Conservation (phyloP, 2,329 filamentous ascomycete species). For the Hypoxylon sp. region DNA sequence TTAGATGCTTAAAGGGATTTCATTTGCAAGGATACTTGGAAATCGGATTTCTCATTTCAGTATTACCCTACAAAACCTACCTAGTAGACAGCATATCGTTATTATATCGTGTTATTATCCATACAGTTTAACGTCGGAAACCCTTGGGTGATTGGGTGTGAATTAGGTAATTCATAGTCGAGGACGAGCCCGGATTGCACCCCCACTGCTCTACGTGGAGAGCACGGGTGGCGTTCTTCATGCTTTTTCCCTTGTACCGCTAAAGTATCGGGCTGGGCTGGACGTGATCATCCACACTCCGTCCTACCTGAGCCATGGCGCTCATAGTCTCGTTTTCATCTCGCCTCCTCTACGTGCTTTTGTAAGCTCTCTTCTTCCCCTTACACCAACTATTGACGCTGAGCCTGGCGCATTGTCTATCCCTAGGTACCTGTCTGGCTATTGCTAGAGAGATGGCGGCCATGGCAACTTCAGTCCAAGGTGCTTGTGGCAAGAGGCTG, state of each 20-base stretch:
- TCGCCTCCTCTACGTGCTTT: conserved; percentile 8
- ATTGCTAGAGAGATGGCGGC: background rate
- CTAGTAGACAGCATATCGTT: background rate
- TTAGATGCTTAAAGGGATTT: conserved; percentile 14
- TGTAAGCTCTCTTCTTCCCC: background rate
- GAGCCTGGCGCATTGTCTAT: conserved; percentile 1
- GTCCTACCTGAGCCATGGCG: conserved; percentile 12
- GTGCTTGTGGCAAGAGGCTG: background rate
- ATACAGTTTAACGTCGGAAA: conserved; percentile 2
- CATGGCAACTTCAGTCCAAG: background rate
- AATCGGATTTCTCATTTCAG: background rate
- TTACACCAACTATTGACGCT: background rate
- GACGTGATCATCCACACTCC: conserved; percentile 6
- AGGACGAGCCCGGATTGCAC: conserved; percentile 19
- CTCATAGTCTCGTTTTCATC: conserved; percentile 25
- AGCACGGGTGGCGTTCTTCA: conserved; percentile 13
- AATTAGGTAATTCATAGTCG: background rate
- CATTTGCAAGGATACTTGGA: conserved; percentile 3
- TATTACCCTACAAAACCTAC: no score
- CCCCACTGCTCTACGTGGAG: conserved; percentile 24
- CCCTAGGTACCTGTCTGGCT: background rate
- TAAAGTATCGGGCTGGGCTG: conserved; percentile 11
- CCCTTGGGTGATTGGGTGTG: background rate
- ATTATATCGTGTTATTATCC: background rate
- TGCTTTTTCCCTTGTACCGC: conserved; percentile 15